Evolutionary conservation across 148 eudicot genomes (phyloP).

Genomic region (Spergularia bocconei): DNA sequence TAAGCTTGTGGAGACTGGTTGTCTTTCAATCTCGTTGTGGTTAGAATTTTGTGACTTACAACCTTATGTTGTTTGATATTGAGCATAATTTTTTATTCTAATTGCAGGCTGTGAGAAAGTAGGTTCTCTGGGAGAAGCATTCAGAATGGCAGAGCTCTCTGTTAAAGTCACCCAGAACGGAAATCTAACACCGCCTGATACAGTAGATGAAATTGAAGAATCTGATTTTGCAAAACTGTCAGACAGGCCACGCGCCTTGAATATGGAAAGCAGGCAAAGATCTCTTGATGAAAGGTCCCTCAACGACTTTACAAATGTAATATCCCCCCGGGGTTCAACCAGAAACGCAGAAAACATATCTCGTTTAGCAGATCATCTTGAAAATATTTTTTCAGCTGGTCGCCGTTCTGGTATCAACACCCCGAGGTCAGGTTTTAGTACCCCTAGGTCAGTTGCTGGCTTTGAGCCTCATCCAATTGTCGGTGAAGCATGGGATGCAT

Average conservation of each 20-base stretch:
- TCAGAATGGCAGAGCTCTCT: slow-evolving; percentile 39
- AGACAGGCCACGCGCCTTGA: slow-evolving; percentile 52
- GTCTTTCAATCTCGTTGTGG: background rate
- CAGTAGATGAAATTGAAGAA: slow-evolving; percentile 46
- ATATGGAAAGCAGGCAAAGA: slow-evolving; percentile 64
- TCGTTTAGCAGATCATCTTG: slow-evolving; percentile 41
- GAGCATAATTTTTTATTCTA: background rate
- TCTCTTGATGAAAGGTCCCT: slow-evolving; percentile 79
- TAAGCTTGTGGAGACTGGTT: background rate
- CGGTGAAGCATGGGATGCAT: slow-evolving; percentile 84
- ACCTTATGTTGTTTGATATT: background rate
- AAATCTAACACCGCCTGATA: slow-evolving; percentile 29
- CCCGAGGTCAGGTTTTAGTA: slow-evolving; percentile 37
- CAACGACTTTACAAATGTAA: slow-evolving; percentile 39
- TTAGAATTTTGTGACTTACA: background rate
- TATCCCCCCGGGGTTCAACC: slow-evolving; percentile 51
- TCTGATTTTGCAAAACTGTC: slow-evolving; percentile 57
- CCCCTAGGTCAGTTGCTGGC: slow-evolving; percentile 61
- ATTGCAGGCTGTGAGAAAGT: slow-evolving; percentile 20
- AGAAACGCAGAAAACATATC: slow-evolving; percentile 37
- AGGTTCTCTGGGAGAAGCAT: background rate
- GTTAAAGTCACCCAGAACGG: slow-evolving; percentile 55
- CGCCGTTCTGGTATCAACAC: slow-evolving; percentile 65
- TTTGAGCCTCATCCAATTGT: slow-evolving; percentile 70
- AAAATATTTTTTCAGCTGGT: slow-evolving; percentile 40